Conservation (phyloP, 495 filamentous ascomycete species). For the Penicillium flavigenum region DNA sequence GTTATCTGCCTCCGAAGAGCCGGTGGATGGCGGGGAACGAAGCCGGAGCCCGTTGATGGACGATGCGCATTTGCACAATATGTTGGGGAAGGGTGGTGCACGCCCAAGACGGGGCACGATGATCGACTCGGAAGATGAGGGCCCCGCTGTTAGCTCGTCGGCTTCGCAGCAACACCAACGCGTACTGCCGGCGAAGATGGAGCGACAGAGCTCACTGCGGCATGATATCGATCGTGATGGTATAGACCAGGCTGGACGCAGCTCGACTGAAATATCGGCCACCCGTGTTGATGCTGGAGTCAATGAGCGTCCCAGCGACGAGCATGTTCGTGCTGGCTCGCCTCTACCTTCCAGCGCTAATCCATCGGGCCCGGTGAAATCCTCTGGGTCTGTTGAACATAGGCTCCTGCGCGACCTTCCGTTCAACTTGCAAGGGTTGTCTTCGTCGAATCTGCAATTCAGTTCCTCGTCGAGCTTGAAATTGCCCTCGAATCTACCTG, state of each 20-base stretch:
- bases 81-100: constrained; percentile 32
- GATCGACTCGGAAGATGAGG: constrained; percentile 41
- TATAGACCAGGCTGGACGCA: constrained; percentile 16
- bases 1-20: constrained; percentile 60
- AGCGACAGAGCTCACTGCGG: constrained; percentile 32
- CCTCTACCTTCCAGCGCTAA: constrained; percentile 19
- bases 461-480: constrained; percentile 60
- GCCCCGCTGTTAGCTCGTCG: constrained; percentile 46
- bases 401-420: constrained; percentile 86
- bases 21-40: constrained; percentile 30
- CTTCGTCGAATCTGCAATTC: constrained; percentile 80
- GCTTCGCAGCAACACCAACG: constrained; percentile 38
- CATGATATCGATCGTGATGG: constrained; percentile 25
- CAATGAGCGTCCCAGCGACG: constrained; percentile 21
- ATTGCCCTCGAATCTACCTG: constrained; percentile 73
- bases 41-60: constrained; percentile 44
- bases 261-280: constrained; percentile 17
- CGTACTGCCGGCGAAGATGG: constrained; percentile 15
- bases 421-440: constrained; percentile 91
- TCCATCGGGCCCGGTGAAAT: constrained; percentile 10
- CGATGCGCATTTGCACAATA: constrained; percentile 38
- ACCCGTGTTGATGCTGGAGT: constrained; percentile 22
- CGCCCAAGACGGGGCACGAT: constrained; percentile 24
- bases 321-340: constrained; percentile 17
- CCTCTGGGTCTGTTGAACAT: constrained; percentile 64